phyloP scores from a whole-genome alignment of 768 basidiomycete genomes.

The Cyathus striatus region DNA sequence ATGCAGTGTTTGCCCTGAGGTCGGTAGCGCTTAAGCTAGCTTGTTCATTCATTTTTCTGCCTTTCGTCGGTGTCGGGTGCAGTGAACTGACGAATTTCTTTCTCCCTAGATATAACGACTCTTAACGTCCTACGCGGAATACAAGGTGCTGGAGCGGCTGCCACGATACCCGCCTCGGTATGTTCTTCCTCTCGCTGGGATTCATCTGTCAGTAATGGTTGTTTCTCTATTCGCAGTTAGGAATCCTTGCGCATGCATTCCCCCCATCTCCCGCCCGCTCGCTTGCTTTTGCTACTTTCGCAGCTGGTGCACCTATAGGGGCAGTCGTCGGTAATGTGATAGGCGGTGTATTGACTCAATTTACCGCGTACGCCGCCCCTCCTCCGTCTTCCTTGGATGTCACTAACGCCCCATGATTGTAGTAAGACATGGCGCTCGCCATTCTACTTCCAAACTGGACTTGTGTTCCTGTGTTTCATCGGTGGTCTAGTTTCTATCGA shows the following conservation, averaged over 20 bases:
- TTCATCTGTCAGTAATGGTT: neutral
- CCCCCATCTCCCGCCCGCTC: neutral
- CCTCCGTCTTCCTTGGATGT: neutral
- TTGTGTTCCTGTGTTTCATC: constrained; percentile 47
- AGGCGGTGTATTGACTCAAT: neutral
- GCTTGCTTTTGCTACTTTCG: neutral
- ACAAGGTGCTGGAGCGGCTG: neutral
- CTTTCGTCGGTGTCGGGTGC: too few species aligned
- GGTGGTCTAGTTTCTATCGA: constrained; percentile 61
- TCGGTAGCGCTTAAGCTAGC: too few species aligned
- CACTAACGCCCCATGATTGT: neutral
- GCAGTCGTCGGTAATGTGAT: neutral
- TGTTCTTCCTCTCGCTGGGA: neutral
- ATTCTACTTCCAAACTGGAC: constrained; percentile 52
- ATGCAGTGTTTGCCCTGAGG: too few species aligned
- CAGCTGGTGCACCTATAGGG: neutral
- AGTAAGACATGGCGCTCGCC: constrained; percentile 63
- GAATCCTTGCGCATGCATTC: constrained; percentile 1
- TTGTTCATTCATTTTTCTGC: too few species aligned
- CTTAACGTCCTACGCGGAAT: neutral
- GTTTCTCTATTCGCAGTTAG: constrained; percentile 5
- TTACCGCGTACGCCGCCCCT: neutral
- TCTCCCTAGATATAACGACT: neutral
- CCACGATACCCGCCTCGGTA: neutral
- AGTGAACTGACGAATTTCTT: too few species aligned